Evolutionary conservation across 2,329 filamentous ascomycete genomes (phyloP).

Genomic region (Fonsecaea erecta): DNA sequence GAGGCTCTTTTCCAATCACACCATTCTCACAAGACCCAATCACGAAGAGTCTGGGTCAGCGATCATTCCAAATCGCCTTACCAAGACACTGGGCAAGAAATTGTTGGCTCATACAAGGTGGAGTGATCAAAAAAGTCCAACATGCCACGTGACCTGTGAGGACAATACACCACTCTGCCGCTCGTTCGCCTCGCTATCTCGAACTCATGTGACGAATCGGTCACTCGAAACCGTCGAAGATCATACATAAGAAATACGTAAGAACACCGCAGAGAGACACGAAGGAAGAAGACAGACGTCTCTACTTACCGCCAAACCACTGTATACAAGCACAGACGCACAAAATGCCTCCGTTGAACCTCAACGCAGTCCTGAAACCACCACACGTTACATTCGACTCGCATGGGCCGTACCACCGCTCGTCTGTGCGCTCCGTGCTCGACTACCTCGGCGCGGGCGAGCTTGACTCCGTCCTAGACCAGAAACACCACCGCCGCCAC

Average conservation of each 20-base stretch:
- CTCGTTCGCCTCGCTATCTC: not conserved
- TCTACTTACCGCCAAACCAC: not conserved
- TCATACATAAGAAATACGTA: not conserved
- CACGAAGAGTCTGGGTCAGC: not conserved
- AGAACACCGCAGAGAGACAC: not conserved
- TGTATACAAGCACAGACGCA: not conserved
- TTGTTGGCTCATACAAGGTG: not conserved
- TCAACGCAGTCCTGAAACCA: not conserved
- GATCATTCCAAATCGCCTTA: not conserved
- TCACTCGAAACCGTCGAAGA: not conserved
- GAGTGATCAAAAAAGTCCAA: not conserved
- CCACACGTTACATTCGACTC: not conserved
- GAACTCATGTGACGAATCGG: not conserved
- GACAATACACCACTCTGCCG: not conserved
- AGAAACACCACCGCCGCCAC: not conserved
- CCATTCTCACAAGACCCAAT: not conserved
- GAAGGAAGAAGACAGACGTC: not conserved
- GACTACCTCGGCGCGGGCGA: not conserved
- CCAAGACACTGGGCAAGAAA: not conserved
- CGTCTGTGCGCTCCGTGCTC: not conserved
- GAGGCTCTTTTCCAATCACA: slow-evolving; percentile 1
- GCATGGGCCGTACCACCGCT: not conserved
- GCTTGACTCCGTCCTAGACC: not conserved
- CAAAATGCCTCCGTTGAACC: not conserved
- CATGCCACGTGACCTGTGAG: not conserved